Percentiles rank a stretch among this genome's conserved stretches.
Evolutionary conservation across 2,329 filamentous ascomycete species (phyloP).

Genomic region (Trichophyton simii): DNA sequence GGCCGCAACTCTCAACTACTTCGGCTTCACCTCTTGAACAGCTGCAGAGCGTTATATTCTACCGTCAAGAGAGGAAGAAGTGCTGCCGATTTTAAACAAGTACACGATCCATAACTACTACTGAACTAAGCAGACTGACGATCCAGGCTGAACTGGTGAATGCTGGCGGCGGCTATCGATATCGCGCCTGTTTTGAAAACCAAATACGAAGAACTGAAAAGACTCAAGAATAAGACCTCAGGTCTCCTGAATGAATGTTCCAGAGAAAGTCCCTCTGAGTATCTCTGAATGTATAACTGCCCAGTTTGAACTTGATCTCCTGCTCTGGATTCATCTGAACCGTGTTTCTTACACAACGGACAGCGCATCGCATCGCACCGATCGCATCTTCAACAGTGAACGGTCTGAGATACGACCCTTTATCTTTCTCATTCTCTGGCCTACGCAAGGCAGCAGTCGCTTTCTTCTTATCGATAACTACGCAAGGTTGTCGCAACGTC

Average conservation of each 20-base stretch:
- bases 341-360: not conserved
- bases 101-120: not conserved
- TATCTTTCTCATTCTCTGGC: not conserved
- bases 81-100: not conserved
- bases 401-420: not conserved
- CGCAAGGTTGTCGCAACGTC: not conserved
- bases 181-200: not conserved
- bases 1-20: not conserved
- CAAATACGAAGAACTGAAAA: not conserved
- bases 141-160: not conserved
- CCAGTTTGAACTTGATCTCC: not conserved
- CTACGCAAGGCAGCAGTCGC: not conserved
- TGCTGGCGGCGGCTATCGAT: not conserved
- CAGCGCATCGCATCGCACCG: conserved; percentile 1
- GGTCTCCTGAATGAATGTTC: not conserved
- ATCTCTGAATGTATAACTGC: not conserved
- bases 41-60: not conserved
- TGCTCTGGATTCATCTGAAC: not conserved
- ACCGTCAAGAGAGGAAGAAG: not conserved
- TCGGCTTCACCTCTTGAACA: not conserved
- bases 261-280: not conserved
- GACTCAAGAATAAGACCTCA: not conserved
- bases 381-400: not conserved
- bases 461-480: not conserved
- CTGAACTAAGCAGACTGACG: not conserved